These are phyloP conservation scores for Artemisia annua DNA, from an alignment of 129 eudicot species.

Conservation along the genomic window DNA sequence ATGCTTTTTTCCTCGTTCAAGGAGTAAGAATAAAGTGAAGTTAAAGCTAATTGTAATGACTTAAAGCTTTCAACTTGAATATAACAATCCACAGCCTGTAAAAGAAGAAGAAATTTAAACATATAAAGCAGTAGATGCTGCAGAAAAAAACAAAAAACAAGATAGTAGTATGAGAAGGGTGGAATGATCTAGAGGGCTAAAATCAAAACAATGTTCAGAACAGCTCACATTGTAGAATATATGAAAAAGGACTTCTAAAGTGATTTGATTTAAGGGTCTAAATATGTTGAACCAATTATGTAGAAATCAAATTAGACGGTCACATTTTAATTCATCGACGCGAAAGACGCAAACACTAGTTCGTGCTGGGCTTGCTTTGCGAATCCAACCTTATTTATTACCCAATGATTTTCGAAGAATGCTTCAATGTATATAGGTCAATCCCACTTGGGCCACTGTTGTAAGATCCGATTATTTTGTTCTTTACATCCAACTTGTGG, in stretches of 20 bases:
- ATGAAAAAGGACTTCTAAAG: neutral
- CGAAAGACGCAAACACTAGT: neutral
- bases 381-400: neutral
- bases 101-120: slow-evolving; percentile 9
- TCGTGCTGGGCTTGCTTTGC: neutral
- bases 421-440: neutral
- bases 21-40: slow-evolving; percentile 12
- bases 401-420: neutral
- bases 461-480: too few species aligned
- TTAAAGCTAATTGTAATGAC: neutral
- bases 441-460: neutral
- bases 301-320: slow-evolving; percentile 18
- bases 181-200: slow-evolving; percentile 4
- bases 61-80: neutral
- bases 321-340: slow-evolving; percentile 4
- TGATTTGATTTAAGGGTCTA: slow-evolving; percentile 9
- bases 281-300: slow-evolving; percentile 25
- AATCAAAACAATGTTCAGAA: slow-evolving; percentile 6
- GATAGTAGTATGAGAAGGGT: neutral
- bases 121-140: slow-evolving; percentile 4
- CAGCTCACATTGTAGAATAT: slow-evolving; percentile 29
- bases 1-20: neutral
- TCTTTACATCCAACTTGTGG: neutral
- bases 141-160: neutral
- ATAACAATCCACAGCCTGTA: slow-evolving; percentile 9